phyloP scores from a whole-genome alignment of 2,329 filamentous ascomycete species.

The Verticillium isaacii region DNA sequence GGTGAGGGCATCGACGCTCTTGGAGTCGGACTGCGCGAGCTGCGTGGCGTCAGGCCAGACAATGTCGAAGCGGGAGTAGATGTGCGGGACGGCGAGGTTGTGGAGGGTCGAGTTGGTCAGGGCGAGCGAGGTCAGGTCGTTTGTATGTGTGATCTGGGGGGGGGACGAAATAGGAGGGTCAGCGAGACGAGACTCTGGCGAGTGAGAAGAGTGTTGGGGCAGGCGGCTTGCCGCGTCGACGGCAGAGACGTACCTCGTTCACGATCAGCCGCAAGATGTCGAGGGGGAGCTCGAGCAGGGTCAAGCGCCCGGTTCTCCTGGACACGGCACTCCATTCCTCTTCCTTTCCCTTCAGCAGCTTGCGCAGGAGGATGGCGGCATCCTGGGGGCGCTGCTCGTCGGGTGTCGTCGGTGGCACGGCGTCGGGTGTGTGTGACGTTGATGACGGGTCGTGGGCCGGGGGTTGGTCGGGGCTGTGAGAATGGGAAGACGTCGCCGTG shows the following conservation, averaged over 20 bases:
- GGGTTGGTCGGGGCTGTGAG: background rate
- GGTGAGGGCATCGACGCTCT: slow-evolving; percentile 75
- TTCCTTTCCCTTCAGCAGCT: slow-evolving; percentile 54
- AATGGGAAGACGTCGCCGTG: background rate
- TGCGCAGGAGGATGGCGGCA: slow-evolving; percentile 18
- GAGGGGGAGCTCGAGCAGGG: slow-evolving; percentile 69
- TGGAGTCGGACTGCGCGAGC: slow-evolving; percentile 58
- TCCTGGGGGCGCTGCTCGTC: slow-evolving; percentile 4
- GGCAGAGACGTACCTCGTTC: slow-evolving; percentile 56
- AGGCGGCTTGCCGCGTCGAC: background rate
- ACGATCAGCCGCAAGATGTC: slow-evolving; percentile 76
- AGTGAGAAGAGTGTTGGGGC: too few relatives aligned
- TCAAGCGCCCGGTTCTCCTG: slow-evolving; percentile 31
- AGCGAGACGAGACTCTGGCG: background rate
- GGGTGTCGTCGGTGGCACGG: background rate
- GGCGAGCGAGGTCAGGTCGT: slow-evolving; percentile 74
- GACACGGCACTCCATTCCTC: slow-evolving; percentile 60
- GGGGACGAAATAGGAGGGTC: slow-evolving; percentile 2
- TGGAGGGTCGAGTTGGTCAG: slow-evolving; percentile 76
- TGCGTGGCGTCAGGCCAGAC: slow-evolving; percentile 72
- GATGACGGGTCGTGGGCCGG: background rate
- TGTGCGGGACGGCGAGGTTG: slow-evolving; percentile 68
- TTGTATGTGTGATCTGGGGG: slow-evolving; percentile 68
- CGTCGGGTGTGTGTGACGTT: background rate
- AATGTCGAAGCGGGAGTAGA: slow-evolving; percentile 83